Evolutionary conservation across 352 stramenopile genomes (phyloP).

Genomic region (Plasmopara viticola): DNA sequence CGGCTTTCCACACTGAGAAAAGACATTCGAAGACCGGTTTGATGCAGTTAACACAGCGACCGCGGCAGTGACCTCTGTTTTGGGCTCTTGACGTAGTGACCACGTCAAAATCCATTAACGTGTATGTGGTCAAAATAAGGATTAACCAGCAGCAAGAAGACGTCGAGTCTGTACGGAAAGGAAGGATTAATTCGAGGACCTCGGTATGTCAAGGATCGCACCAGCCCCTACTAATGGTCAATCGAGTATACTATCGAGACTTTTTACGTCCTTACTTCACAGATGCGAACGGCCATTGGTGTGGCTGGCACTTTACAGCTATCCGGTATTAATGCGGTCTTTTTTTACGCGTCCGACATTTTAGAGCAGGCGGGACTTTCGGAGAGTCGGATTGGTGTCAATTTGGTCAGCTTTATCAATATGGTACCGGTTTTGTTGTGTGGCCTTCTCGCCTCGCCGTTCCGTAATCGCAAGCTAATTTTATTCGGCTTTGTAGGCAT

Average conservation of each 20-base stretch:
- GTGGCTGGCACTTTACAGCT: conserved; percentile 44
- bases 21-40: too few relatives aligned
- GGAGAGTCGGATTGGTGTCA: conserved; percentile 42
- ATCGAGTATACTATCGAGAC: conserved; percentile 4
- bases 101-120: too few relatives aligned
- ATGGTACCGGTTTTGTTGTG: conserved; percentile 36
- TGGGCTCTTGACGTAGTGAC: too few relatives aligned
- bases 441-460: conserved; percentile 24
- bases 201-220: conserved; percentile 13
- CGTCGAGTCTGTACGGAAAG: too few relatives aligned
- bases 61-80: too few relatives aligned
- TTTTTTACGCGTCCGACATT: conserved; percentile 60
- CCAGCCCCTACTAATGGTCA: conserved; percentile 15
- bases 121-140: too few relatives aligned
- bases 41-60: too few relatives aligned
- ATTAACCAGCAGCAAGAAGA: too few relatives aligned
- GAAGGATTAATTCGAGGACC: too few relatives aligned
- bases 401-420: conserved; percentile 50
- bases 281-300: conserved; percentile 38
- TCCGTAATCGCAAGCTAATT: conserved; percentile 40
- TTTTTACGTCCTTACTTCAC: conserved; percentile 22
- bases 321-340: conserved; percentile 55
- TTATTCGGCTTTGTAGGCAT: conserved; percentile 40
- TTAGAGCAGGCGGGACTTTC: conserved; percentile 48
- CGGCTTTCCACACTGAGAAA: too few relatives aligned